Percentiles rank a stretch among this genome's conserved stretches.
phyloP scores from a whole-genome alignment of 1,139 yeast genomes.

The Sugiyamaella xylanicola region DNA sequence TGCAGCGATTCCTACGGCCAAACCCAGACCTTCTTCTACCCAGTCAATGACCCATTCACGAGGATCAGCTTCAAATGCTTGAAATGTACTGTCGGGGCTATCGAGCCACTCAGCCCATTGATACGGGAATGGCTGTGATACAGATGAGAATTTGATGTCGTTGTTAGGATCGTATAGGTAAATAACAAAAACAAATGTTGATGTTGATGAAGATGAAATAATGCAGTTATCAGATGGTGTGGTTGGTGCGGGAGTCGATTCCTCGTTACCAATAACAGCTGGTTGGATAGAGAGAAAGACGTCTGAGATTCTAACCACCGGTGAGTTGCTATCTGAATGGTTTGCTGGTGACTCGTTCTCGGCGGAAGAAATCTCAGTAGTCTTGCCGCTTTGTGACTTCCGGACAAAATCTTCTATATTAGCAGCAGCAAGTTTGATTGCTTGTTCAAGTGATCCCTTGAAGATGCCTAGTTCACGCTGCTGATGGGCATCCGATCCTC shows the following conservation, averaged over 20 bases:
- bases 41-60: slow-evolving; percentile 95
- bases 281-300: slow-evolving; percentile 84
- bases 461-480: slow-evolving; percentile 66
- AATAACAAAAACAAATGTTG: slow-evolving; percentile 66
- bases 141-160: slow-evolving; percentile 67
- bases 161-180: slow-evolving; percentile 78
- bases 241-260: slow-evolving; percentile 31
- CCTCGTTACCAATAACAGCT: slow-evolving; percentile 40
- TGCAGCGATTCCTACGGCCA: slow-evolving; percentile 82
- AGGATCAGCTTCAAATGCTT: slow-evolving; percentile 69
- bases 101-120: slow-evolving; percentile 90
- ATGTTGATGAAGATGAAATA: slow-evolving; percentile 36
- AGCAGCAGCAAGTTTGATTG: slow-evolving; percentile 87
- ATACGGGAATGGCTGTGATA: slow-evolving; percentile 87
- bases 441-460: slow-evolving; percentile 76
- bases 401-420: slow-evolving; percentile 68
- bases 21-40: slow-evolving; percentile 79
- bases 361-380: slow-evolving; percentile 24
- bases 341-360: slow-evolving; percentile 2
- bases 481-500: slow-evolving; percentile 41
- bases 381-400: slow-evolving; percentile 37
- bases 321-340: slow-evolving; percentile 20
- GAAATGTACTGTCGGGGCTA: slow-evolving; percentile 33
- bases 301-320: slow-evolving; percentile 53
- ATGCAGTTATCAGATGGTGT: slow-evolving; percentile 29